Percentiles rank a stretch among this genome's conserved stretches.
Evolutionary conservation across 2,329 filamentous ascomycete species (phyloP).

Genomic region (Aureobasidium sp.): DNA sequence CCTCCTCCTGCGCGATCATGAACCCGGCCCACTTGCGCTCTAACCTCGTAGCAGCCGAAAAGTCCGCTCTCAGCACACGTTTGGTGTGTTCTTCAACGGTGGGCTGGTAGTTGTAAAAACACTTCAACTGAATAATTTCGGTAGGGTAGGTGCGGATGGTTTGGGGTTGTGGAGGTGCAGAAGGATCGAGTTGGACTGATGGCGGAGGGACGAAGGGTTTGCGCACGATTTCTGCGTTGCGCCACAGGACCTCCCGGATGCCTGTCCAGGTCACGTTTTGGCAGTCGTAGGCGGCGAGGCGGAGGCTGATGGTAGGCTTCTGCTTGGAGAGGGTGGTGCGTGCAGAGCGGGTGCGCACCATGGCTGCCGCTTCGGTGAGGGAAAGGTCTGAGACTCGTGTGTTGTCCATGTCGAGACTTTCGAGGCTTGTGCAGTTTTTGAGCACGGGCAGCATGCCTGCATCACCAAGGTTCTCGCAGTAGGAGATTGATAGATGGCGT

Average conservation of each 20-base stretch:
- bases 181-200: constrained; percentile 19
- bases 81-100: constrained; percentile 92
- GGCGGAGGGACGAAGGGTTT: constrained; percentile 28
- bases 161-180: background rate
- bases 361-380: constrained; percentile 75
- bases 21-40: constrained; percentile 90
- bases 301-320: constrained; percentile 52
- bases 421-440: constrained; percentile 63
- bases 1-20: constrained; percentile 88
- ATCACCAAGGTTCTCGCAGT: constrained; percentile 81
- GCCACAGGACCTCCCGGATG: constrained; percentile 74
- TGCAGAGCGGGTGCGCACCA: constrained; percentile 55
- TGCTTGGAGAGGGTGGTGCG: constrained; percentile 34
- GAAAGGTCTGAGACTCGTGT: constrained; percentile 82
- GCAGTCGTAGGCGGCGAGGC: constrained; percentile 84
- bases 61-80: constrained; percentile 70
- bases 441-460: constrained; percentile 75
- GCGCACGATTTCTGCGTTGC: constrained; percentile 65
- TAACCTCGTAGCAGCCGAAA: constrained; percentile 65
- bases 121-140: constrained; percentile 80
- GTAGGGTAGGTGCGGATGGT: constrained; percentile 52
- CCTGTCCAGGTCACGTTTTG: constrained; percentile 89
- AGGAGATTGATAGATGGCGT: constrained; percentile 78
- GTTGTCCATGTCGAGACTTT: constrained; percentile 81
- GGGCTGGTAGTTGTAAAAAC: constrained; percentile 91